These are phyloP conservation scores for Fusarium begoniae DNA, from an alignment of 2,329 filamentous ascomycete genomes.

Conservation along the genomic window DNA sequence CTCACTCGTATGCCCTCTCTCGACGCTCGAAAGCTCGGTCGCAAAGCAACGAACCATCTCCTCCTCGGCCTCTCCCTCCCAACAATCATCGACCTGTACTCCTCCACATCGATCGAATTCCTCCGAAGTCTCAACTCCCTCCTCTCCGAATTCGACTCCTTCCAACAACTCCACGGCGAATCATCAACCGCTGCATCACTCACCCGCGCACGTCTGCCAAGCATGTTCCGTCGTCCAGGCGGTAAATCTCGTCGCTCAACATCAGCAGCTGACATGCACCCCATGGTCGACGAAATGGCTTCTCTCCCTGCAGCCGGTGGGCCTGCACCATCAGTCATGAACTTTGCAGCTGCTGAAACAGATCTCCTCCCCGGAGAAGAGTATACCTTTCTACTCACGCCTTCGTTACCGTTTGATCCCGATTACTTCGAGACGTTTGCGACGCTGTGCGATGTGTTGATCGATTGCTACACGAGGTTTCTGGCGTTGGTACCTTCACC, in stretches of 20 bases:
- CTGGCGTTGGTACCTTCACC: conserved; percentile 79
- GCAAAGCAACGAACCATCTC: conserved; percentile 92
- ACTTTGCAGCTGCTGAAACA: conserved; percentile 66
- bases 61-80: conserved; percentile 92
- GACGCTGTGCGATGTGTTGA: conserved; percentile 92
- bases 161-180: conserved; percentile 85
- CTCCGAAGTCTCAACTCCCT: conserved; percentile 86
- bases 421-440: conserved; percentile 98
- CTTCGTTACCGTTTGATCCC: conserved; percentile 90
- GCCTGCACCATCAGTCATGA: conserved; percentile 58
- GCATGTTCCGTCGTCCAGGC: conserved; percentile 79
- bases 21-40: conserved; percentile 82
- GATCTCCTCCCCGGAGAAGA: conserved; percentile 84
- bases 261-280: conserved; percentile 55
- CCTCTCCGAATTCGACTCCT: conserved; percentile 90
- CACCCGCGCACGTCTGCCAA: conserved; percentile 80
- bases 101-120: conserved; percentile 82
- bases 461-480: conserved; percentile 88
- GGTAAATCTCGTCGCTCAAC: conserved; percentile 66
- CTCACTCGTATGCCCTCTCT: conserved; percentile 86
- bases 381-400: conserved; percentile 90
- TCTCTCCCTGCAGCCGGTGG: conserved; percentile 40
- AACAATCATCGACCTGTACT: conserved; percentile 87
- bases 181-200: conserved; percentile 77
- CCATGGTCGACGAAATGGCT: conserved; percentile 45